A percentile compares a stretch with the other conserved stretches of the same genome.
These are phyloP conservation scores for Platismatia glauca DNA, from an alignment of 495 filamentous ascomycete species.

Conservation along the genomic window DNA sequence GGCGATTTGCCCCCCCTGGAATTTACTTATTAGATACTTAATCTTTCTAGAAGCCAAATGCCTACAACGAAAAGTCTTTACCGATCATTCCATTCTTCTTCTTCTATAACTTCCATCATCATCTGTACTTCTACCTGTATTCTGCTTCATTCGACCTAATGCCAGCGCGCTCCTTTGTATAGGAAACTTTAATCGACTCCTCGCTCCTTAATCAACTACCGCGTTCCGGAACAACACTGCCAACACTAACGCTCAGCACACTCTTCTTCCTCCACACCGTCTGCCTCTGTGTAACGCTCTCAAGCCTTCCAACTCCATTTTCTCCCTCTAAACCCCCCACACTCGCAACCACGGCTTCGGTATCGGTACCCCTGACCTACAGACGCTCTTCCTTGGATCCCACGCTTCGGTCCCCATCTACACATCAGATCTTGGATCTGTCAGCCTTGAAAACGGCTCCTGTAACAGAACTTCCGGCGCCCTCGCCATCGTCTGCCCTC, in stretches of 20 bases:
- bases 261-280: neutral
- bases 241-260: neutral
- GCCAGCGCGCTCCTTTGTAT: neutral
- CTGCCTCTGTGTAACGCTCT: neutral
- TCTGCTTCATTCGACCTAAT: neutral
- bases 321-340: neutral
- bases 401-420: constrained; percentile 38
- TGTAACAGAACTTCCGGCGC: constrained; percentile 14
- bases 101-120: neutral
- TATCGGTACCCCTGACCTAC: constrained; percentile 43
- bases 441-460: constrained; percentile 29
- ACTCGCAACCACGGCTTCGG: constrained; percentile 33
- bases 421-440: constrained; percentile 35
- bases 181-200: neutral
- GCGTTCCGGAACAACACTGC: constrained; percentile 3
- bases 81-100: neutral
- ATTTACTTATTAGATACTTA: too few relatives aligned
- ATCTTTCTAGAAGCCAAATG: neutral
- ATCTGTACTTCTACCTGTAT: constrained; percentile 3
- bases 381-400: constrained; percentile 52
- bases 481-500: constrained; percentile 23
- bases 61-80: too few relatives aligned
- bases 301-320: neutral
- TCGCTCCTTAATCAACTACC: constrained; percentile 8
- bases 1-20: too few relatives aligned